Percentiles rank a stretch among this genome's conserved stretches.
Conservation (phyloP, 2,329 filamentous ascomycete species). For the Sordariomycetes sp. region DNA sequence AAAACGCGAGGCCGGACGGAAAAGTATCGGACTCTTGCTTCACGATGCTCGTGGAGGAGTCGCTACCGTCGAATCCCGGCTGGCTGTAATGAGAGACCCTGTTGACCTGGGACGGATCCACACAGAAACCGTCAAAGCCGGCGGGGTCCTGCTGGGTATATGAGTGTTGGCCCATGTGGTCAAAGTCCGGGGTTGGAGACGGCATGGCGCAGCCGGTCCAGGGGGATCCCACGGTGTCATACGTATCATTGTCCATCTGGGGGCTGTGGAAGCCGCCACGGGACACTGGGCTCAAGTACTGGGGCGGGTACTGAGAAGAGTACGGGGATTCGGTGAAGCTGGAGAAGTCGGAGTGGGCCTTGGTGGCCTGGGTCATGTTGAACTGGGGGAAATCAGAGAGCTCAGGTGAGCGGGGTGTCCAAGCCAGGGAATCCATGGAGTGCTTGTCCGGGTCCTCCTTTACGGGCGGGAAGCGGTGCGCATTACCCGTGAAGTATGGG, state of each 20-base stretch:
- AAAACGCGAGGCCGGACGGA: neutral
- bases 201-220: neutral
- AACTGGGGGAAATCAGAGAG: neutral
- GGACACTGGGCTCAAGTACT: neutral
- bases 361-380: neutral
- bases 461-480: neutral
- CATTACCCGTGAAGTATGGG: neutral
- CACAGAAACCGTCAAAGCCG: neutral
- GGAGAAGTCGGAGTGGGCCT: neutral
- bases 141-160: neutral
- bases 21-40: neutral
- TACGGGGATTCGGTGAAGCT: neutral
- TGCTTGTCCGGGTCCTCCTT: neutral
- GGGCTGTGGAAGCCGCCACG: neutral
- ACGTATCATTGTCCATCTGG: neutral
- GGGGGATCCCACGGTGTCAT: neutral
- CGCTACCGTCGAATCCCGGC: neutral
- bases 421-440: neutral
- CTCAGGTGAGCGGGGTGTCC: neutral
- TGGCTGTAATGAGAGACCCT: neutral
- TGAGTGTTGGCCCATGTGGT: neutral
- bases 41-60: neutral
- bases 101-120: neutral
- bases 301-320: neutral
- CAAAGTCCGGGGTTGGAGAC: neutral